Percentiles rank a stretch among this genome's conserved stretches.
Conservation (phyloP, 345 rosid species). For the Sapria himalayana region DNA sequence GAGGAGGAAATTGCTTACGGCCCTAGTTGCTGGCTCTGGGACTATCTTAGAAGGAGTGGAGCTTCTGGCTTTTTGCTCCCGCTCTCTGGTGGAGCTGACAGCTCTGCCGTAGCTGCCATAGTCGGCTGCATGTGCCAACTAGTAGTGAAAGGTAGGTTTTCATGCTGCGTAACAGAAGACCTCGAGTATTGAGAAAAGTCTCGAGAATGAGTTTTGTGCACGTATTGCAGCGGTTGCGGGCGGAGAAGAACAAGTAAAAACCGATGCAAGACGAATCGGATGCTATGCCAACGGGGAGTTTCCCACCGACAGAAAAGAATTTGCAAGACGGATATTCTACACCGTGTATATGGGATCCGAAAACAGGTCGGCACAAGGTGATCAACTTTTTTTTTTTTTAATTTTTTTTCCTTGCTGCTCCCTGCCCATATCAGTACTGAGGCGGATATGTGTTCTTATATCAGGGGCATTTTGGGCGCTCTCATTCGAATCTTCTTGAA, state of each 20-base stretch:
- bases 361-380: constrained; percentile 40
- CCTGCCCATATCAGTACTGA: too few species aligned
- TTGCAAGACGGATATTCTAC: constrained; percentile 76
- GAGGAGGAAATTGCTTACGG: constrained; percentile 96
- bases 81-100: constrained; percentile 91
- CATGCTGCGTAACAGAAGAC: too few species aligned
- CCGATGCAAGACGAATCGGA: constrained; percentile 78
- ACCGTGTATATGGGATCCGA: constrained; percentile 91
- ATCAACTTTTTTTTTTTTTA: neutral
- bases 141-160: constrained; percentile 56
- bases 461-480: too few species aligned
- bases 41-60: constrained; percentile 87
- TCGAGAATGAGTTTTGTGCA: too few species aligned
- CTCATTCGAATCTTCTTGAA: too few species aligned
- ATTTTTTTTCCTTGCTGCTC: too few species aligned
- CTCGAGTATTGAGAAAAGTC: too few species aligned
- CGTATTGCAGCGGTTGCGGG: constrained; percentile 44
- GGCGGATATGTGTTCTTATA: too few species aligned
- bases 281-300: constrained; percentile 39
- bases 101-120: constrained; percentile 94
- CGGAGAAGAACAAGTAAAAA: constrained; percentile 85
- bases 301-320: constrained; percentile 84
- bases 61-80: constrained; percentile 98
- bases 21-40: constrained; percentile 98
- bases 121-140: constrained; percentile 99